A percentile compares a stretch with the other conserved stretches of the same genome.
phyloP scores from a whole-genome alignment of 106 monocot genomes.

The Allium cepa region DNA sequence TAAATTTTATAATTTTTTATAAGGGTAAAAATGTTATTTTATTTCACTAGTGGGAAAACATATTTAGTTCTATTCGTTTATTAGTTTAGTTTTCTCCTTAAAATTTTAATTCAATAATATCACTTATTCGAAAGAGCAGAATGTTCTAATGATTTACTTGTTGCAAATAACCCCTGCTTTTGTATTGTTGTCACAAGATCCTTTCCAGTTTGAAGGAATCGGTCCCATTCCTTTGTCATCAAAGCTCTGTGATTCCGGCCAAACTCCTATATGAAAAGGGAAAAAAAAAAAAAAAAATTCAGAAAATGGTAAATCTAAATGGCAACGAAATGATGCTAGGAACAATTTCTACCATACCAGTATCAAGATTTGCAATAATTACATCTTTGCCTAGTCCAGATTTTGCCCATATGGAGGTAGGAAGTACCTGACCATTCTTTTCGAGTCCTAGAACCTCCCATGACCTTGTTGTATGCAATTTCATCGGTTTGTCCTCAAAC shows the following conservation, averaged over 20 bases:
- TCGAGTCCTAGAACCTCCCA: slow-evolving; percentile 10
- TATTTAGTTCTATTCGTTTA: too few species aligned
- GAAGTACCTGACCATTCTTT: background rate
- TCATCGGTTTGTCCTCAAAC: slow-evolving; percentile 1
- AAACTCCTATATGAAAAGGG: slow-evolving; percentile 3
- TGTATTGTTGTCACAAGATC: slow-evolving; percentile 14
- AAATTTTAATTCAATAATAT: too few species aligned
- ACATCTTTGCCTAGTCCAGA: slow-evolving; percentile 10
- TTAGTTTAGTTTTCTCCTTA: too few species aligned
- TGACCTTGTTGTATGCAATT: slow-evolving; percentile 18
- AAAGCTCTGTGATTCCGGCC: slow-evolving; percentile 26
- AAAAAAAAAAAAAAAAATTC: background rate
- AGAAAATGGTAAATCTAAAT: background rate
- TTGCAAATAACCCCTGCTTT: slow-evolving; percentile 18
- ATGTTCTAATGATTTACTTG: slow-evolving; percentile 7
- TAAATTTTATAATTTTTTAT: too few species aligned
- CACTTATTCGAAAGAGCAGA: too few species aligned
- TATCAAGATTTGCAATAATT: slow-evolving; percentile 24
- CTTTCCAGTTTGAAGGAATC: slow-evolving; percentile 22
- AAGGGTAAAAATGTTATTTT: too few species aligned
- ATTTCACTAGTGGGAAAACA: too few species aligned
- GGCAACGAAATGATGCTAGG: too few species aligned
- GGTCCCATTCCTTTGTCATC: slow-evolving; percentile 16
- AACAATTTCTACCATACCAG: background rate
- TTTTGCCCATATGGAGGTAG: slow-evolving; percentile 12